Conservation (phyloP, 169 alveolate species). For the Cryptosporidium xiaoi region DNA sequence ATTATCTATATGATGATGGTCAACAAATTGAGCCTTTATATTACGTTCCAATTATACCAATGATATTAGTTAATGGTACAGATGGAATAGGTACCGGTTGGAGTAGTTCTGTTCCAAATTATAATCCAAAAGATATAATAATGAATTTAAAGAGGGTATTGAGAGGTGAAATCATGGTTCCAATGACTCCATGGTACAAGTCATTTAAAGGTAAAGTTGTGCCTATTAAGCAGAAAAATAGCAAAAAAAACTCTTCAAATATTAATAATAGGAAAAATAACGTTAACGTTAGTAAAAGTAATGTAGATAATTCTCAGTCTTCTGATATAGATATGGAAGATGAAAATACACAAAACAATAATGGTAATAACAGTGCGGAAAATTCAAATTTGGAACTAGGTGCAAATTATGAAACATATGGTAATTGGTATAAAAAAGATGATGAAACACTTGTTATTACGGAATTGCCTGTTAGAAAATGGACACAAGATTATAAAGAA, state of each 20-base stretch:
- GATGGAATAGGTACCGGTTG: conserved; percentile 99
- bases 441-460: conserved; percentile 85
- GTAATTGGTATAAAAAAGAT: conserved; percentile 80
- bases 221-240: conserved; percentile 74
- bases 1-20: conserved; percentile 97
- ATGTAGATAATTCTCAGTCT: conserved; percentile 4
- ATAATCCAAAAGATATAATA: conserved; percentile 95
- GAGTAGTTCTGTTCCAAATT: conserved; percentile 94
- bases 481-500: conserved; percentile 97
- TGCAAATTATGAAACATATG: conserved; percentile 80
- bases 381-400: conserved; percentile 33
- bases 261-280: background rate
- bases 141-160: conserved; percentile 90
- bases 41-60: conserved; percentile 98
- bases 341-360: background rate
- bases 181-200: conserved; percentile 97
- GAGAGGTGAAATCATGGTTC: conserved; percentile 88
- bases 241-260: background rate
- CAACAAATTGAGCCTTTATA: conserved; percentile 97
- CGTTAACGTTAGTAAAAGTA: background rate
- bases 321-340: conserved; percentile 10
- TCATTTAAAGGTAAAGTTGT: conserved; percentile 95
- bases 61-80: conserved; percentile 98
- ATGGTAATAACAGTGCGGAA: background rate
- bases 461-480: conserved; percentile 97